phyloP scores from a whole-genome alignment of 305 asterid species.

The Fraxinus platypoda region DNA sequence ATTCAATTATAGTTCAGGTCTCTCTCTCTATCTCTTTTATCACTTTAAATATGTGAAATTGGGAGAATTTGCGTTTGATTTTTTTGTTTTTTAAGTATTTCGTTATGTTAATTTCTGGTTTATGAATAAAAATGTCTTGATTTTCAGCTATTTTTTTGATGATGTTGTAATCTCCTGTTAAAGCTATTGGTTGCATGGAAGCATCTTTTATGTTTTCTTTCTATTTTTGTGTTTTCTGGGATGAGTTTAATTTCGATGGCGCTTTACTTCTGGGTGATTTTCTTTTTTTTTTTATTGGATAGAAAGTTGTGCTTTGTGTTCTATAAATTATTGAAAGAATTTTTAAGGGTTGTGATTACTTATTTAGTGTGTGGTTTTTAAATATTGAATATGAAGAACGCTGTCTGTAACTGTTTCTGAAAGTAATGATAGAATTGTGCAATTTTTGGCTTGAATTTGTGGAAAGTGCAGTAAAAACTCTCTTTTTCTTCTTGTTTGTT shows the following conservation, averaged over 20 bases:
- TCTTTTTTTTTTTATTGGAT: not conserved
- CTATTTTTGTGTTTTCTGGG: not conserved
- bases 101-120: not conserved
- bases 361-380: not conserved
- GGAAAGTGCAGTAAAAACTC: not conserved
- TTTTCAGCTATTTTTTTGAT: not conserved
- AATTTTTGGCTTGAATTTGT: not conserved
- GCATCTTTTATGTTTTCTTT: not conserved
- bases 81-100: not conserved
- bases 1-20: slow-evolving; percentile 25
- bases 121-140: not conserved
- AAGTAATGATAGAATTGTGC: not conserved
- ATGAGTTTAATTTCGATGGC: not conserved
- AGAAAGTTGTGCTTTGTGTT: not conserved
- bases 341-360: not conserved
- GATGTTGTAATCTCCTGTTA: not conserved
- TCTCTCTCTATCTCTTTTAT: slow-evolving; percentile 8
- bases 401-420: not conserved
- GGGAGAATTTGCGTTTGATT: not conserved
- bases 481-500: not conserved
- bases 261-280: not conserved
- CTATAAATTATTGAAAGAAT: not conserved
- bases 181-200: not conserved
- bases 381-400: not conserved
- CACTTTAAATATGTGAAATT: not conserved